Percentiles rank a stretch among this genome's conserved stretches.
Conservation (phyloP, 768 basidiomycete genomes). For the Tylopilus plumbeoviolaceoides region DNA sequence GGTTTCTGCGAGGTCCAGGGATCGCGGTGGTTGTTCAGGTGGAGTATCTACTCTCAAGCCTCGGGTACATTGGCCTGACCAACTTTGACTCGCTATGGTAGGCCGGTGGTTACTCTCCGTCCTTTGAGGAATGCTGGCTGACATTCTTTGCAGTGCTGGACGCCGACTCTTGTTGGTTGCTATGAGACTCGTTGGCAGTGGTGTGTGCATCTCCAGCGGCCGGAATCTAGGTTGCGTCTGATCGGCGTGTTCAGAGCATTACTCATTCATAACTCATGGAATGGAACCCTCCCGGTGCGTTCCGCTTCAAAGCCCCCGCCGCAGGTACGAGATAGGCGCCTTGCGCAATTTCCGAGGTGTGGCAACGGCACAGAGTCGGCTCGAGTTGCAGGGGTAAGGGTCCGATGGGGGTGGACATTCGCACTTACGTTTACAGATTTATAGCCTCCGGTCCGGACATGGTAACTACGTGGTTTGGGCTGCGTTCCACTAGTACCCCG, state of each 20-base stretch:
- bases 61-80: background rate
- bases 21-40: background rate
- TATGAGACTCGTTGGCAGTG: background rate
- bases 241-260: constrained; percentile 6
- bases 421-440: background rate
- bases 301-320: too few species aligned
- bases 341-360: background rate
- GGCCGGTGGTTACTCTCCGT: background rate
- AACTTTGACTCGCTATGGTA: background rate
- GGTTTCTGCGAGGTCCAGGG: constrained; percentile 4
- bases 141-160: background rate
- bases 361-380: too few species aligned
- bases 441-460: background rate
- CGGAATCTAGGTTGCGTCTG: constrained; percentile 1
- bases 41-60: background rate
- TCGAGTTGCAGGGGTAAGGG: too few species aligned
- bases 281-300: constrained; percentile 1
- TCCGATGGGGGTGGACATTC: too few species aligned
- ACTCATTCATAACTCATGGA: background rate
- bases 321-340: background rate
- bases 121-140: background rate
- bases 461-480: too few species aligned
- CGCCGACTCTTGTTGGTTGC: background rate
- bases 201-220: background rate
- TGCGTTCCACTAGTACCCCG: background rate